Conservation (phyloP, 805 yeast genomes). For the Tetrapisispora phaffii region DNA sequence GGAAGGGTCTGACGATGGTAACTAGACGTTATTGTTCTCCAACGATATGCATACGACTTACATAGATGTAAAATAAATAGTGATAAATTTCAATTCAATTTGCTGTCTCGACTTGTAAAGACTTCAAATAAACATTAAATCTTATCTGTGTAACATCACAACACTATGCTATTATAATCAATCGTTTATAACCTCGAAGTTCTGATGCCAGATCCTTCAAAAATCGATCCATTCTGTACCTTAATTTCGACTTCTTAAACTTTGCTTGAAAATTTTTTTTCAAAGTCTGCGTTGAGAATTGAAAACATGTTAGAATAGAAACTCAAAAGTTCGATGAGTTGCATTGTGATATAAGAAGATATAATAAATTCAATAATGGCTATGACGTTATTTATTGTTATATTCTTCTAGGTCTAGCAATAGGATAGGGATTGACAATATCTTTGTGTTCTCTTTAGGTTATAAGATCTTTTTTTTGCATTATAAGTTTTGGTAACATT, state of each 20-base stretch:
- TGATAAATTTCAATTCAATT: too few relatives aligned
- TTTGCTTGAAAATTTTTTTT: not conserved
- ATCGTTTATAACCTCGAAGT: too few relatives aligned
- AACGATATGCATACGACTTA: not conserved
- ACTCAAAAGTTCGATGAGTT: constrained; percentile 1
- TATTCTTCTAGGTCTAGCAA: too few relatives aligned
- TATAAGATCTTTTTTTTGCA: too few relatives aligned
- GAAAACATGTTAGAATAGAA: not conserved
- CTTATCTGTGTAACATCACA: too few relatives aligned
- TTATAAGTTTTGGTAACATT: too few relatives aligned
- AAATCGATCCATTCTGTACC: not conserved
- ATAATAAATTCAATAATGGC: too few relatives aligned
- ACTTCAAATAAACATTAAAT: not conserved
- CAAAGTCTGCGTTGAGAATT: not conserved
- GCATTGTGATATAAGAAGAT: not conserved
- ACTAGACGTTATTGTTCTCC: not conserved
- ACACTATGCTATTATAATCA: too few relatives aligned
- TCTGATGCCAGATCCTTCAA: too few relatives aligned
- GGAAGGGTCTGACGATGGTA: not conserved
- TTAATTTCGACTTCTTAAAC: not conserved
- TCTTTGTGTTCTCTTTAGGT: too few relatives aligned
- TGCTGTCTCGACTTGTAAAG: not conserved
- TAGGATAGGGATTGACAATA: not conserved
- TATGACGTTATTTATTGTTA: too few relatives aligned
- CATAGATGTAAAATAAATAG: not conserved